Evolutionary conservation across 345 rosid species (phyloP).

Genomic region (Ailanthus altissimus): DNA sequence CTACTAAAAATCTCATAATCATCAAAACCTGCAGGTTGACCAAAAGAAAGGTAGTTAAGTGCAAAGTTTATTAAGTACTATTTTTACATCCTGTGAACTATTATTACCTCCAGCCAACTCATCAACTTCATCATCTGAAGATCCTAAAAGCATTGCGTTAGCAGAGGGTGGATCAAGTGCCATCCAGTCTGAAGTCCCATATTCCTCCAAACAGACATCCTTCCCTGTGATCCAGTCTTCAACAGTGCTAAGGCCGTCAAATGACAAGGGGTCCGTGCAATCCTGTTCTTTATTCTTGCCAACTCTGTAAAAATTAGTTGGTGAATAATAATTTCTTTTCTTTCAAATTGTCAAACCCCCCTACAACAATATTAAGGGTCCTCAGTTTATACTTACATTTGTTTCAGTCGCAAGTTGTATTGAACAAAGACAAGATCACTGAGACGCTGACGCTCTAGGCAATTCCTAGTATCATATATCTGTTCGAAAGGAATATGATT

Average conservation of each 20-base stretch:
- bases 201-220: constrained; percentile 50
- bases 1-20: constrained; percentile 71
- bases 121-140: constrained; percentile 56
- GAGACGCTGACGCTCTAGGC: constrained; percentile 70
- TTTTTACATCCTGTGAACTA: constrained; percentile 14
- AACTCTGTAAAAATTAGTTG: constrained; percentile 29
- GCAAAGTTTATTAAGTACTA: not conserved
- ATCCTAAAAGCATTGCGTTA: constrained; percentile 42
- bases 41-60: constrained; percentile 5
- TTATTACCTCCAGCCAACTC: constrained; percentile 64
- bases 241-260: constrained; percentile 39
- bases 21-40: constrained; percentile 63
- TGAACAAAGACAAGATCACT: constrained; percentile 75
- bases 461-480: constrained; percentile 62
- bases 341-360: constrained; percentile 1
- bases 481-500: constrained; percentile 43
- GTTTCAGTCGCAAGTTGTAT: constrained; percentile 74
- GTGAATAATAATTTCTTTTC: constrained; percentile 9
- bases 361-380: not conserved
- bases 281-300: constrained; percentile 40
- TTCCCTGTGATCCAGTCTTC: constrained; percentile 83
- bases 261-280: constrained; percentile 51
- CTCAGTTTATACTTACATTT: constrained; percentile 45
- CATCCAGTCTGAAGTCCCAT: constrained; percentile 68
- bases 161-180: constrained; percentile 47